A percentile compares a stretch with the other conserved stretches of the same genome.
These are phyloP conservation scores for Camellia granthamiana DNA, from an alignment of 148 eudicot species.

Conservation along the genomic window DNA sequence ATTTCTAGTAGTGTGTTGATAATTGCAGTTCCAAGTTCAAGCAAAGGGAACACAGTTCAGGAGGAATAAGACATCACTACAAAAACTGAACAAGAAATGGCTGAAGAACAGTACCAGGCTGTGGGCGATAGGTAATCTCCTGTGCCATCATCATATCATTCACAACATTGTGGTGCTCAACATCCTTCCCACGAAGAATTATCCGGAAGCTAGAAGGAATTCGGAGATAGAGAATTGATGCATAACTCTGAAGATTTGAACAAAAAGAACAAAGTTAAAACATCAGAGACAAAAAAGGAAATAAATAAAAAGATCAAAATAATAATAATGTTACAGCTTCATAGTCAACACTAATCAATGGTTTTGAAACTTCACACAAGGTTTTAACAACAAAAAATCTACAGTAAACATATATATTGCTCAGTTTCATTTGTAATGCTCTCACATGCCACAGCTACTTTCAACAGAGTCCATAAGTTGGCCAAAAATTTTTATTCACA, in stretches of 20 bases:
- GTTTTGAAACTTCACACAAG: not conserved
- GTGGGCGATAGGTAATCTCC: constrained; percentile 73
- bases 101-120: constrained; percentile 27
- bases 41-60: too few species aligned
- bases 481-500: not conserved
- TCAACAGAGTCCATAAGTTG: not conserved
- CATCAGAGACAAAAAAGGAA: not conserved
- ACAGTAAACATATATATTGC: not conserved
- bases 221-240: constrained; percentile 80
- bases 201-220: constrained; percentile 68
- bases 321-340: not conserved
- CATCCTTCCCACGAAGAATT: constrained; percentile 81
- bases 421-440: not conserved
- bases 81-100: too few species aligned
- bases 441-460: not conserved
- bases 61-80: too few species aligned
- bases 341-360: not conserved
- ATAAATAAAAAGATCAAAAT: not conserved
- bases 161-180: constrained; percentile 76
- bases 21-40: too few species aligned
- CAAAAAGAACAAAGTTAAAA: constrained; percentile 17
- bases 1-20: too few species aligned
- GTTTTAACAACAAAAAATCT: not conserved
- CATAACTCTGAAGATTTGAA: constrained; percentile 66
- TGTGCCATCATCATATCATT: constrained; percentile 83